These are phyloP conservation scores for Cyphellophora europaea DNA, from an alignment of 2,329 filamentous ascomycete genomes.

Conservation along the genomic window DNA sequence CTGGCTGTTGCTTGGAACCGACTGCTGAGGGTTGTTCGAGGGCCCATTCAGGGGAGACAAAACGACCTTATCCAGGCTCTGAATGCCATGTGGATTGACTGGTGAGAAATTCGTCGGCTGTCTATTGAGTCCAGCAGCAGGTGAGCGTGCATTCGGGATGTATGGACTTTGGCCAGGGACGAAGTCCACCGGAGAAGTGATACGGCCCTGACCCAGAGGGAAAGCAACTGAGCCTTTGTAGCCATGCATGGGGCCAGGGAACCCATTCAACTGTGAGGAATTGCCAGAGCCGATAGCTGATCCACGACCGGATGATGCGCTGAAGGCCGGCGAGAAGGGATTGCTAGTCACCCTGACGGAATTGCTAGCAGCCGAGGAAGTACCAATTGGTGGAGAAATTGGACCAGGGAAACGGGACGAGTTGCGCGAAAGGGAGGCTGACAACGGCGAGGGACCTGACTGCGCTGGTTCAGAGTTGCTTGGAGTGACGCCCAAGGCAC, in stretches of 20 bases:
- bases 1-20: not conserved
- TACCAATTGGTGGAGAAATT: slow-evolving; percentile 72
- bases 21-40: not conserved
- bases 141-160: slow-evolving; percentile 23
- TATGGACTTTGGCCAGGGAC: slow-evolving; percentile 52
- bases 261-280: slow-evolving; percentile 59
- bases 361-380: slow-evolving; percentile 67
- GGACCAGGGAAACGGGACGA: slow-evolving; percentile 67
- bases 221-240: slow-evolving; percentile 64
- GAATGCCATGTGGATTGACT: slow-evolving; percentile 36
- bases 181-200: slow-evolving; percentile 59
- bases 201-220: slow-evolving; percentile 47
- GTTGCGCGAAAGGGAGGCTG: slow-evolving; percentile 53
- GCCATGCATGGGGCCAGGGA: slow-evolving; percentile 48
- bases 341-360: slow-evolving; percentile 49
- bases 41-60: slow-evolving; percentile 42
- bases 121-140: slow-evolving; percentile 30
- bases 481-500: slow-evolving; percentile 78
- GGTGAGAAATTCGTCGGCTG: slow-evolving; percentile 47
- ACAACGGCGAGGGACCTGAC: slow-evolving; percentile 53
- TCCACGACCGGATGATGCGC: slow-evolving; percentile 52
- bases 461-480: slow-evolving; percentile 61
- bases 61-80: slow-evolving; percentile 33
- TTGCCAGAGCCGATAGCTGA: slow-evolving; percentile 55
- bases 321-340: slow-evolving; percentile 54